A percentile compares a stretch with the other conserved stretches of the same genome.
Conservation (phyloP, 2,329 filamentous ascomycete genomes). For the Aureobasidium sp. region DNA sequence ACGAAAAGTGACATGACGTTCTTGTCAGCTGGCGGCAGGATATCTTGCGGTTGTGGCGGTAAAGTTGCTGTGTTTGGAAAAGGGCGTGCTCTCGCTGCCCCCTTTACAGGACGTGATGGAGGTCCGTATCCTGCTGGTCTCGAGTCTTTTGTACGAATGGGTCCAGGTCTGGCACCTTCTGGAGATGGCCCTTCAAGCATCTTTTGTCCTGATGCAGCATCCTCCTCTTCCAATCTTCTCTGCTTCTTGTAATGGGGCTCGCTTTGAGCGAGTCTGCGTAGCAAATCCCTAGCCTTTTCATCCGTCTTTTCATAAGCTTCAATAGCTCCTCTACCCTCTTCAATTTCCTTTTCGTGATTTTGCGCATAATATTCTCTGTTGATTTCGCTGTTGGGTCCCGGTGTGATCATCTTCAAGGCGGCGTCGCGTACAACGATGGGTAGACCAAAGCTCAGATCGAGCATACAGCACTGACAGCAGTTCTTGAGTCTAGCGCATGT, state of each 20-base stretch:
- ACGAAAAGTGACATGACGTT: constrained; percentile 92
- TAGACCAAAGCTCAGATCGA: constrained; percentile 90
- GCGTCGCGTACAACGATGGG: constrained; percentile 94
- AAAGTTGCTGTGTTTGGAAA: constrained; percentile 67
- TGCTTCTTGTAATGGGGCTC: constrained; percentile 95
- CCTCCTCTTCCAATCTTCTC: constrained; percentile 60
- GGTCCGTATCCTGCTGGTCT: constrained; percentile 26
- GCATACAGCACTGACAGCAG: constrained; percentile 98
- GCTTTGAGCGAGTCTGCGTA: constrained; percentile 78
- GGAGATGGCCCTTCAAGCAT: constrained; percentile 34
- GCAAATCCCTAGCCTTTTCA: constrained; percentile 85
- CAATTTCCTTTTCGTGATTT: constrained; percentile 91
- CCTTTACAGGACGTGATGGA: constrained; percentile 31
- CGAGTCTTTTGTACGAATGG: constrained; percentile 66
- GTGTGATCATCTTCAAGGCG: constrained; percentile 94
- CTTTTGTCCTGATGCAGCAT: constrained; percentile 34
- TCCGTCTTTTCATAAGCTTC: constrained; percentile 97
- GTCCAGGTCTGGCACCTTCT: constrained; percentile 49
- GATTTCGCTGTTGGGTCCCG: constrained; percentile 83
- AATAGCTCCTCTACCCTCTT: constrained; percentile 71
- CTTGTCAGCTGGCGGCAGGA: constrained; percentile 71
- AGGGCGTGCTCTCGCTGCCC: constrained; percentile 42
- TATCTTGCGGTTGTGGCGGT: constrained; percentile 77
- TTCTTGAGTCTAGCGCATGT: constrained; percentile 97
- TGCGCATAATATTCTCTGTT: constrained; percentile 98